These are phyloP conservation scores for Curvularia lunata DNA, from an alignment of 2,329 filamentous ascomycete species.

Conservation along the genomic window DNA sequence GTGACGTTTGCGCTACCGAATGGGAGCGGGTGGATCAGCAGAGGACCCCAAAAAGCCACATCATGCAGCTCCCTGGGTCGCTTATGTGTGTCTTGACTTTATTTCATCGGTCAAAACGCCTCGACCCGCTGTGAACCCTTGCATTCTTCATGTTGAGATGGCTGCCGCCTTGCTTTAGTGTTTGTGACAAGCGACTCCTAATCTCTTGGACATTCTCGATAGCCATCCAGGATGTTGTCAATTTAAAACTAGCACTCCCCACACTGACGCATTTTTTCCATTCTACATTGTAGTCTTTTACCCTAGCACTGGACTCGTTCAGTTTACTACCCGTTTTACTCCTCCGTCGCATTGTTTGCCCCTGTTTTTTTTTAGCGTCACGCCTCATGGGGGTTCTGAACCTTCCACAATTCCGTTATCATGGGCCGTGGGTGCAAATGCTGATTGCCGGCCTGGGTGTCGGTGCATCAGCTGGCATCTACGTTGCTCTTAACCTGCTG, in stretches of 20 bases:
- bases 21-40: slow-evolving; percentile 1
- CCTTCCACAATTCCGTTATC: slow-evolving; percentile 38
- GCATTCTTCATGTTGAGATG: slow-evolving; percentile 2
- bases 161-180: neutral
- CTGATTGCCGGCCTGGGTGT: slow-evolving; percentile 40
- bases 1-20: slow-evolving; percentile 7
- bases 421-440: slow-evolving; percentile 41
- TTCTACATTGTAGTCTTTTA: neutral
- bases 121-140: slow-evolving; percentile 10
- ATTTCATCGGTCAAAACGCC: slow-evolving; percentile 8
- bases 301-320: neutral
- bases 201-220: slow-evolving; percentile 1
- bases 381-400: slow-evolving; percentile 31
- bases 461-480: slow-evolving; percentile 39
- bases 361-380: neutral
- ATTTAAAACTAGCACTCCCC: slow-evolving; percentile 7
- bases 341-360: neutral
- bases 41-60: slow-evolving; percentile 3
- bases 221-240: neutral
- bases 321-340: neutral
- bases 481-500: slow-evolving; percentile 40
- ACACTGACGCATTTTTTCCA: neutral
- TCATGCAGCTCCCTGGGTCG: slow-evolving; percentile 1
- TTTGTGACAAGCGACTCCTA: slow-evolving; percentile 4
- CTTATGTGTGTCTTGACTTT: slow-evolving; percentile 5